Conservation (phyloP, 2,329 filamentous ascomycete species). For the Chrysoporthe puriensis region DNA sequence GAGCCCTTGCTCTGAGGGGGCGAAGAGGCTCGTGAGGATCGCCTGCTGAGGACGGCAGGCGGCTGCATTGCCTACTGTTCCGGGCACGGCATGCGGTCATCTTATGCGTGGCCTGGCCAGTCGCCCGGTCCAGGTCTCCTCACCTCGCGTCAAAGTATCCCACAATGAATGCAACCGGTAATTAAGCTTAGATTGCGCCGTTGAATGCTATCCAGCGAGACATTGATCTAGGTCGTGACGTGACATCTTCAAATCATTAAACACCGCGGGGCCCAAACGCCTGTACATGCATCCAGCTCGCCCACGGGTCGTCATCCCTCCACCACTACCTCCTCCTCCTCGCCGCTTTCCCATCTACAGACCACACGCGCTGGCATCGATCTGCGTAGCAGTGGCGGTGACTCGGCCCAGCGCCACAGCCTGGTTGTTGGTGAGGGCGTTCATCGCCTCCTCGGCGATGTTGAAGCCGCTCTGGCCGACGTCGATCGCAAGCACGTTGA, state of each 20-base stretch:
- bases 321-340: not conserved
- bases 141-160: not conserved
- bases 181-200: not conserved
- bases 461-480: slow-evolving; percentile 55
- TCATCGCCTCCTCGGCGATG: slow-evolving; percentile 59
- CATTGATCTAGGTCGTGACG: not conserved
- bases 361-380: slow-evolving; percentile 47
- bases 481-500: slow-evolving; percentile 62
- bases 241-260: not conserved
- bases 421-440: slow-evolving; percentile 57
- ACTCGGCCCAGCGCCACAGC: slow-evolving; percentile 55
- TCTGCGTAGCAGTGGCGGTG: slow-evolving; percentile 51
- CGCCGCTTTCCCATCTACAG: slow-evolving; percentile 1
- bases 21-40: not conserved
- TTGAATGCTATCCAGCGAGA: not conserved
- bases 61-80: not conserved
- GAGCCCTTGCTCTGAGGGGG: not conserved
- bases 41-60: not conserved
- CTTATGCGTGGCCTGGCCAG: not conserved
- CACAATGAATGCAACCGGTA: not conserved
- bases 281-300: not conserved
- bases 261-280: not conserved
- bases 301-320: not conserved
- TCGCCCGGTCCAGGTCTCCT: not conserved
- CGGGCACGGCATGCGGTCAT: not conserved